Percentiles rank a stretch among this genome's conserved stretches.
phyloP scores from a whole-genome alignment of 768 basidiomycete genomes.

The Mycena sanguinolenta region DNA sequence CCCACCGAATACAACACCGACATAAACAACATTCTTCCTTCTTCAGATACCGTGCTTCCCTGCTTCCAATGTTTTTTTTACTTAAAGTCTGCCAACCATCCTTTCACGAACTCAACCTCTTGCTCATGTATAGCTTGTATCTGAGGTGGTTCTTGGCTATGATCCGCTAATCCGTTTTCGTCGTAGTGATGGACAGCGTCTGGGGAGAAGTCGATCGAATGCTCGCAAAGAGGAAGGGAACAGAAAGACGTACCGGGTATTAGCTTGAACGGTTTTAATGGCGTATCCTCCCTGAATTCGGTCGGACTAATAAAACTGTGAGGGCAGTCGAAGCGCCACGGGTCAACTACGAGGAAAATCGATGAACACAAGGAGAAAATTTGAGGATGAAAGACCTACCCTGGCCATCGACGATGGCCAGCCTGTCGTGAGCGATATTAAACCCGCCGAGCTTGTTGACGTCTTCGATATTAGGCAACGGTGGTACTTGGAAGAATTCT shows the following conservation, averaged over 20 bases:
- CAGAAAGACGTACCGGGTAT: slow-evolving; percentile 24
- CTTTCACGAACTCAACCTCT: slow-evolving; percentile 28
- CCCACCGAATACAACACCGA: slow-evolving; percentile 14
- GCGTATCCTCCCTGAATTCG: slow-evolving; percentile 25
- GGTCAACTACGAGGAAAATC: slow-evolving; percentile 21
- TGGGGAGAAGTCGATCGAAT: slow-evolving; percentile 20
- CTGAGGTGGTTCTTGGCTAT: slow-evolving; percentile 26
- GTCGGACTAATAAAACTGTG: slow-evolving; percentile 30
- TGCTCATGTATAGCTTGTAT: slow-evolving; percentile 32
- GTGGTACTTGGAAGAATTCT: slow-evolving; percentile 27
- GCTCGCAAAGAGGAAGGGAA: slow-evolving; percentile 15
- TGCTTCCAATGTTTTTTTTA: slow-evolving; percentile 17
- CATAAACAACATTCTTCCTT: slow-evolving; percentile 18
- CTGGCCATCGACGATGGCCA: slow-evolving; percentile 30
- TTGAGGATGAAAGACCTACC: slow-evolving; percentile 20
- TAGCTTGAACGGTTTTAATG: slow-evolving; percentile 25
- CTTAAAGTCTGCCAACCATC: slow-evolving; percentile 28
- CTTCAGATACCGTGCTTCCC: slow-evolving; percentile 17
- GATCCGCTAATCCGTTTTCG: slow-evolving; percentile 32
- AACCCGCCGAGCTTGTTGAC: slow-evolving; percentile 31
- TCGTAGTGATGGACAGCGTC: slow-evolving; percentile 33
- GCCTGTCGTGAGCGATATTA: slow-evolving; percentile 31
- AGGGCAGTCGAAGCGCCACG: slow-evolving; percentile 32
- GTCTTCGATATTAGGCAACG: slow-evolving; percentile 27
- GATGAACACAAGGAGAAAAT: slow-evolving; percentile 14